Percentiles rank a stretch among this genome's conserved stretches.
Evolutionary conservation across 202 grass and related monocot genomes (phyloP).

Genomic region (Elaeis oleifera): DNA sequence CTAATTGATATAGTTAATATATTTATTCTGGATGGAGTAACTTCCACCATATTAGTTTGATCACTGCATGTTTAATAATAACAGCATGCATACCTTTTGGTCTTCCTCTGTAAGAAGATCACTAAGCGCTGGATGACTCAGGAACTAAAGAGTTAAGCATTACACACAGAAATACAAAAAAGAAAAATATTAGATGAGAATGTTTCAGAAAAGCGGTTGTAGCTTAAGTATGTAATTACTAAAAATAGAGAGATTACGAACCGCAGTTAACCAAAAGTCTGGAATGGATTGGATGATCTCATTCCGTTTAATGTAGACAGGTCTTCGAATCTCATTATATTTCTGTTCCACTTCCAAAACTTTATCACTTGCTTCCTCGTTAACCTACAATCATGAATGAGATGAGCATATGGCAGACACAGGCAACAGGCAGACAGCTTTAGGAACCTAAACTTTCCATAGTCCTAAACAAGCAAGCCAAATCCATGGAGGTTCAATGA

Average conservation of each 20-base stretch:
- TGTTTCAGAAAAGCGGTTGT: no score
- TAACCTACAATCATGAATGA: conserved; percentile 41
- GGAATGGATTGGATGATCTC: conserved; percentile 65
- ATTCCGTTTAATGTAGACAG: conserved; percentile 57
- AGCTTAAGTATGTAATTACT: no score
- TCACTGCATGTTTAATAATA: not conserved
- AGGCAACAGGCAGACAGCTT: not conserved
- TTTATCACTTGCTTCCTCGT: conserved; percentile 79
- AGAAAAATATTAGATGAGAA: conserved; percentile 4
- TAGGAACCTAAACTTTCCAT: no score
- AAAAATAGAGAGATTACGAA: conserved; percentile 25
- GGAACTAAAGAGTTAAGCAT: conserved; percentile 46
- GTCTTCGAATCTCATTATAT: conserved; percentile 69
- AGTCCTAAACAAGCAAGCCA: no score
- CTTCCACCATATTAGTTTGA: not conserved
- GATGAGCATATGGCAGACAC: conserved; percentile 13
- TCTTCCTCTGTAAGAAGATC: conserved; percentile 60
- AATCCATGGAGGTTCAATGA: no score
- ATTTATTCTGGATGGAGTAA: no score
- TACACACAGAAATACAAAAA: not conserved
- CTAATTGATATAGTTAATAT: no score
- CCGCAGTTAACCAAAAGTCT: conserved; percentile 83
- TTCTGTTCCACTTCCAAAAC: conserved; percentile 91
- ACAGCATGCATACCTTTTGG: conserved; percentile 32
- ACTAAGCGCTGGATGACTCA: conserved; percentile 68